Base-by-base conservation (phyloP, 1,284 basidiomycete species). In the Pseudomicrostroma phylloplanum region DNA sequence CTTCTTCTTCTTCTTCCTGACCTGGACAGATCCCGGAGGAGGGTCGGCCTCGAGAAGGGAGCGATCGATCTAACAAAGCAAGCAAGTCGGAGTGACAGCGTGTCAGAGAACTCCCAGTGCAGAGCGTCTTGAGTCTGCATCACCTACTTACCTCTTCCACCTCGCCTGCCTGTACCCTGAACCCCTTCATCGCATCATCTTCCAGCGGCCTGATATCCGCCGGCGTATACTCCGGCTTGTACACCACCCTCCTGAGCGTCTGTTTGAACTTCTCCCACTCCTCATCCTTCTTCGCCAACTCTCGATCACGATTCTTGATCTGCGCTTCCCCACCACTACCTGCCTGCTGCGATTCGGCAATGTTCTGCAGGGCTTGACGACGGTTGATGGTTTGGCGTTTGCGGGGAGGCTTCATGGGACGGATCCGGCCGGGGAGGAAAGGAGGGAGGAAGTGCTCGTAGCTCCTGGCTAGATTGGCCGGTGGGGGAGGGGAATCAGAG, bases 1-100 rank as follows among this genome's bases (percentile, higher is more conserved):
- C 23, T 54, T 54, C 13, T 26, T 54, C 51, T 54, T 54, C 51
- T 54, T 54, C 21, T 54, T 54, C 51, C 21, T 54, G 21, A 13
- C 13, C 51, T 21, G 15, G 6, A 25, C 13, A 19, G 51, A 25
- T 6, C 51, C 51, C 19, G 17, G 13, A 21, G 51, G 17, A 13
- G 51, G 21, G 23, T 54, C 51, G 6, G 51, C 15, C 51, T 54
- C 51, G 21, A 54, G 51, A 2, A 54, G 51, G 21, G 51, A 54
- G 21, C 51, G 51, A 25, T 54, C 51, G 51, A 54, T 54, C 51
- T 54, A 19, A 13, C 51, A 25, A 13, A 8, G 21, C 13, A 17
- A 25, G 21, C 7, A 17, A 6, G 25, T 36, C 30, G 21, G n/a
- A 13, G n/a, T 25, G 13, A 15, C 15, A 25, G 51, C 51, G 13